Evolutionary conservation across 129 eudicot species (phyloP).

Genomic region (Ambrosia trifida): DNA sequence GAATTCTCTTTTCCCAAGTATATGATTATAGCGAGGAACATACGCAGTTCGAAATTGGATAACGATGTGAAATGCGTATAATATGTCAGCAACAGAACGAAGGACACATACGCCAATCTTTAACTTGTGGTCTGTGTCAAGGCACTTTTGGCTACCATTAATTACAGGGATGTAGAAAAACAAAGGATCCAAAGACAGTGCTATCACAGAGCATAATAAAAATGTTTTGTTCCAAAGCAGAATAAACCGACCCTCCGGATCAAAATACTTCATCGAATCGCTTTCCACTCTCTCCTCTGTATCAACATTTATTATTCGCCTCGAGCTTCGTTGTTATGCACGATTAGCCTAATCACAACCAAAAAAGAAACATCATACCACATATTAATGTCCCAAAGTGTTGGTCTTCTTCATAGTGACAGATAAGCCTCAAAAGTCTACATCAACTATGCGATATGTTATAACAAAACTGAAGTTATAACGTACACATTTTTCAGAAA

Average conservation of each 20-base stretch:
- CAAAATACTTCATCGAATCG: conserved; percentile 22
- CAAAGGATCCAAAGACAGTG: conserved; percentile 42
- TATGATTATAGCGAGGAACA: conserved; percentile 17
- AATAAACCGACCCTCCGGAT: conserved; percentile 35
- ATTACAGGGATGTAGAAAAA: conserved; percentile 42
- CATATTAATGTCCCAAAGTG: conserved; percentile 3
- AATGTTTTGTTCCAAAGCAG: conserved; percentile 38
- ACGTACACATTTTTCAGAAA: neutral
- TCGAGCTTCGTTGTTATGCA: neutral
- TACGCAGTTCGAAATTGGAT: conserved; percentile 30
- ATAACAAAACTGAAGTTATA: conserved; percentile 5
- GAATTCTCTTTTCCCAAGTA: neutral
- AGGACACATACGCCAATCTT: conserved; percentile 28
- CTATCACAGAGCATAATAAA: conserved; percentile 37
- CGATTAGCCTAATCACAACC: neutral
- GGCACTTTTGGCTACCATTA: conserved; percentile 35
- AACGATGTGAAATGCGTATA: conserved; percentile 27
- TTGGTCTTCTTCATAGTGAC: neutral
- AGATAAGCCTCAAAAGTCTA: neutral
- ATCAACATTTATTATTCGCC: conserved; percentile 2
- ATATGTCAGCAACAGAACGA: conserved; percentile 33
- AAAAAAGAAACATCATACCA: neutral
- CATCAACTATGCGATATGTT: conserved; percentile 5
- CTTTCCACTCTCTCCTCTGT: neutral
- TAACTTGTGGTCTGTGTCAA: conserved; percentile 31